Percentiles rank a stretch among this genome's conserved stretches.
These are phyloP conservation scores for Meyerozyma smithsonii DNA, from an alignment of 1,139 yeast species.

Conservation along the genomic window DNA sequence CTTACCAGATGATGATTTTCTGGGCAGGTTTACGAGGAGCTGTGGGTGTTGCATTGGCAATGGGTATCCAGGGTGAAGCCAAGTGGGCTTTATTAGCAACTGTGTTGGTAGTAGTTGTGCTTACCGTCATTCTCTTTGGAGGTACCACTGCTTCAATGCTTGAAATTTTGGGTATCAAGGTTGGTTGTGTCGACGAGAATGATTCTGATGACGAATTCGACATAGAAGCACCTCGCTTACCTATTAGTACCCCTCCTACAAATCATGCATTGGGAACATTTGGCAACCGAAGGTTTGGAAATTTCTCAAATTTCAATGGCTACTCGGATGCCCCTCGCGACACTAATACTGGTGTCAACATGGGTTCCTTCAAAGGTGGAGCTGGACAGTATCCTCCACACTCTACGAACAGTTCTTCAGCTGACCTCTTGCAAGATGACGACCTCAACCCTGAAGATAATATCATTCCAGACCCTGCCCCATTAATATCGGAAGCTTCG, in stretches of 20 bases:
- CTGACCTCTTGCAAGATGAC: constrained; percentile 1
- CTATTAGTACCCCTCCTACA: constrained; percentile 12
- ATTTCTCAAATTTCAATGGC: neutral
- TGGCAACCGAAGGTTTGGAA: constrained; percentile 3
- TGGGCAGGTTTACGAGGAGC: constrained; percentile 99
- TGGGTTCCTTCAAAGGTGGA: neutral
- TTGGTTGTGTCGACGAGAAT: constrained; percentile 79
- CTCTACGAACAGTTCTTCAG: constrained; percentile 1
- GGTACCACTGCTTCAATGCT: constrained; percentile 99
- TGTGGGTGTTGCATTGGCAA: constrained; percentile 97
- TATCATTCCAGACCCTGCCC: neutral
- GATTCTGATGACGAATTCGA: constrained; percentile 95
- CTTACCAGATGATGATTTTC: constrained; percentile 97
- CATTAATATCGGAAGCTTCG: neutral
- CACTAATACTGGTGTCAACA: neutral
- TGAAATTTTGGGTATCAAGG: constrained; percentile 86
- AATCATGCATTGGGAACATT: neutral
- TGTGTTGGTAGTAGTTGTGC: constrained; percentile 90
- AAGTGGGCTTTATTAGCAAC: constrained; percentile 89
- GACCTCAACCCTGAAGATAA: neutral
- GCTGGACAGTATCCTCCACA: constrained; percentile 1
- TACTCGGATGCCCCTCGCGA: neutral
- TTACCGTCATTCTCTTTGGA: constrained; percentile 94
- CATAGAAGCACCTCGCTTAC: constrained; percentile 67
- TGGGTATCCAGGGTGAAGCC: constrained; percentile 94